Conservation (phyloP, 2,329 filamentous ascomycete genomes). For the Claviceps sp. region DNA sequence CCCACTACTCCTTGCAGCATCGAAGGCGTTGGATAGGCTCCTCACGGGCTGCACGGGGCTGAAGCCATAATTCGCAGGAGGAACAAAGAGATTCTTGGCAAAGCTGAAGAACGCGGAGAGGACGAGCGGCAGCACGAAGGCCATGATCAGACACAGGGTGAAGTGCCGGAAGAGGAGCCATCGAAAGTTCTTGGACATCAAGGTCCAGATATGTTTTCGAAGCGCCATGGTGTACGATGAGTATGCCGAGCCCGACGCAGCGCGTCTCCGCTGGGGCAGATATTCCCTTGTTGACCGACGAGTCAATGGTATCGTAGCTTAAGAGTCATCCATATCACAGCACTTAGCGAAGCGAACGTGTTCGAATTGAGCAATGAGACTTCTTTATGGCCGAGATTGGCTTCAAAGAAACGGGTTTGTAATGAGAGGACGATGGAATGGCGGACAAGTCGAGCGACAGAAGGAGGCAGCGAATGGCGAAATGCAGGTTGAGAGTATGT, state of each 20-base stretch:
- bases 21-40: conserved; percentile 50
- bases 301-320: not conserved
- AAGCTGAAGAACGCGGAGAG: conserved; percentile 51
- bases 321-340: not conserved
- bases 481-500: not conserved
- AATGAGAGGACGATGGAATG: not conserved
- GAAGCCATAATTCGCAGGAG: conserved; percentile 63
- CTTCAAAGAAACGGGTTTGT: not conserved
- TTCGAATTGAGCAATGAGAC: not conserved
- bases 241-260: not conserved
- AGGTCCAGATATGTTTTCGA: conserved; percentile 44
- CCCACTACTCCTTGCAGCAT: conserved; percentile 36
- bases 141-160: conserved; percentile 38
- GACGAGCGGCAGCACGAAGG: conserved; percentile 45
- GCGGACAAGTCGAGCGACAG: not conserved
- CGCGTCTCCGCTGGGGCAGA: not conserved
- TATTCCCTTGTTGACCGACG: not conserved
- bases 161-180: conserved; percentile 43
- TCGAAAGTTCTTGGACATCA: conserved; percentile 48
- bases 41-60: conserved; percentile 47
- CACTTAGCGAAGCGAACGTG: not conserved
- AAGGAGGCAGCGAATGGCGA: too few relatives aligned
- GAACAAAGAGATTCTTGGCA: conserved; percentile 71
- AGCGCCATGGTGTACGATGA: conserved; percentile 31
- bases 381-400: not conserved